Conservation (phyloP, 2,329 filamentous ascomycete genomes). For the Lasiodiplodia sp. region DNA sequence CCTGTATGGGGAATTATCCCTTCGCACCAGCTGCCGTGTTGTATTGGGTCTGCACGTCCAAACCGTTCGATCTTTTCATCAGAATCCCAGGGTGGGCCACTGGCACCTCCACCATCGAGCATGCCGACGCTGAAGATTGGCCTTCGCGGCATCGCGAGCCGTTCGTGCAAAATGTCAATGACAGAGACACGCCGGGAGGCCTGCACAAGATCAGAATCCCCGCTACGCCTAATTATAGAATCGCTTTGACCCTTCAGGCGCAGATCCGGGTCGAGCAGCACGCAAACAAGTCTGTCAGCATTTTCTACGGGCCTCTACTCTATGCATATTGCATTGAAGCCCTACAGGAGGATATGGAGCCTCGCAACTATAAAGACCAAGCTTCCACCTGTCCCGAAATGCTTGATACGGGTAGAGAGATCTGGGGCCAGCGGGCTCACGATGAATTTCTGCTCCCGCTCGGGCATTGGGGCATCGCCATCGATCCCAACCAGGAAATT, state of each 20-base stretch:
- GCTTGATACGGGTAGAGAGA: neutral
- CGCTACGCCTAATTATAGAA: neutral
- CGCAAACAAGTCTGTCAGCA: neutral
- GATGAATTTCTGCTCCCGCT: neutral
- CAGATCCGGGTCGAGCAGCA: neutral
- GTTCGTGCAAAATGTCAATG: neutral
- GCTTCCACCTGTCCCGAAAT: neutral
- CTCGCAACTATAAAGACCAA: slow-evolving; percentile 22
- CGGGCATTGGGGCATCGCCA: neutral
- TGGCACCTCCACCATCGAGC: neutral
- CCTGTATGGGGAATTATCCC: slow-evolving; percentile 3
- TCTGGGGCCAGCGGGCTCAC: too few relatives aligned
- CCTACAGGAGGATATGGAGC: too few relatives aligned
- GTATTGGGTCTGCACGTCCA: neutral
- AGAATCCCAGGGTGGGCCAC: neutral
- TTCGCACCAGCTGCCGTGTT: neutral
- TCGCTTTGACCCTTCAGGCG: neutral
- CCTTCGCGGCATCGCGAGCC: neutral
- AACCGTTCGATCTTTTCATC: slow-evolving; percentile 13
- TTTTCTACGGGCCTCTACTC: slow-evolving; percentile 1
- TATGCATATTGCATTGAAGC: too few relatives aligned
- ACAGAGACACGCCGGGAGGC: too few relatives aligned
- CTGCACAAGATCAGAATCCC: neutral
- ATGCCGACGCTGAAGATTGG: too few relatives aligned
- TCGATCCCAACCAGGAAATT: neutral